Base-by-base conservation (phyloP, 495 filamentous ascomycete genomes). In the Podospora fimiseda region DNA sequence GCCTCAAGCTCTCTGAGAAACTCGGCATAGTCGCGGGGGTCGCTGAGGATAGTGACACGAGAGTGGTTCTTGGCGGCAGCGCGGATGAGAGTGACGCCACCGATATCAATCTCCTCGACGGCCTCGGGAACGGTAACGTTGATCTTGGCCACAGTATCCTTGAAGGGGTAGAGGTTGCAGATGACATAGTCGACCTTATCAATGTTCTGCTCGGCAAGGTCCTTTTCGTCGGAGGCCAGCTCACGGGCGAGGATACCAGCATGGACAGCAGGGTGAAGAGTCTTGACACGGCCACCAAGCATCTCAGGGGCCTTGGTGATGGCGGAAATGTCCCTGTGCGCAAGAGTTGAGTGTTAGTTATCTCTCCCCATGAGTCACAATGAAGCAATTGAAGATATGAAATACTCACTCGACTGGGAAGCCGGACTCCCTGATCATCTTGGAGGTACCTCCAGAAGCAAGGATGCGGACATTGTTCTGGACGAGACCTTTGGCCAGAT, bases 301-400 rank as follows among this genome's bases (percentile, higher is more conserved):
- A 98, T 96, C 77, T 97, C 94, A 30, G 94, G 93, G n/a, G 92
- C 89, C 66, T 96, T 88, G 27, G 93, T 98, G 70, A 98, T 96
- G 65, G 88, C 88, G 52, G 90, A 95, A 58, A 98, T 87, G 74
- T 98, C 93, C 72, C 89, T 93, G 58, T 60, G 16, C 14, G 42
- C 45, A 30, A 36, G 30, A 40, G n/a, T 14, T 33, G 9, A 41
- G 2, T 19, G 48, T 60, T 43, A 58, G 39, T 42, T 2, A 18
- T 15, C 11, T 42, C 14, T 41, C 20, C 19, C 2, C 22, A 22
- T 43, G 27, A 21, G n/a, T n/a, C n/a, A 33, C 19, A 21, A 3
- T 11, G 9, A 42, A 33, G 38, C 11, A 38, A 14, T 42, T 7
- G 16, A 44, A 22, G 42, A 5, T 7, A 45, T 9, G 42, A 13